Conservation (phyloP, 2,329 filamentous ascomycete species). For the Xylariaceae sp. region DNA sequence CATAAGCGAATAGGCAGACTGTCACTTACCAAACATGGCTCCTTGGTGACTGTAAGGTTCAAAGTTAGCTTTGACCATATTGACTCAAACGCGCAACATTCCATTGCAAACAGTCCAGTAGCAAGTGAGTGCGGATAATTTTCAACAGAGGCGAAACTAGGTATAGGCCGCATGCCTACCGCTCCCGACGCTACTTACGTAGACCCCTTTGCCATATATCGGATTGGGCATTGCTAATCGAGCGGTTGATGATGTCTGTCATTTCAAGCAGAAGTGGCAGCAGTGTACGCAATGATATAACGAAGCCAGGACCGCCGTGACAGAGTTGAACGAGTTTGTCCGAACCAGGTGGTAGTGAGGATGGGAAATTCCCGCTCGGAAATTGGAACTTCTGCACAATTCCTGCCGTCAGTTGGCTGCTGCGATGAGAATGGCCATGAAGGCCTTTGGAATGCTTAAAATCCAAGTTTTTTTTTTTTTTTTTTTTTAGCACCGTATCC, state of each 20-base stretch:
- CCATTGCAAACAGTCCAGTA: no score
- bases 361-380: conserved; percentile 62
- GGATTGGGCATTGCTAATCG: conserved; percentile 49
- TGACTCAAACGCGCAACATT: no score
- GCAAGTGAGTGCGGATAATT: no score
- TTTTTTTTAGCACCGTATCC: no score
- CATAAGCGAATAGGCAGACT: no score
- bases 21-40: conserved; percentile 49
- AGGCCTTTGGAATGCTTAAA: no score
- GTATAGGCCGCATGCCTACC: no score
- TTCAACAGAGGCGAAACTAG: no score
- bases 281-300: conserved; percentile 57
- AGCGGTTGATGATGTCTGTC: conserved; percentile 49
- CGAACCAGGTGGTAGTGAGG: conserved; percentile 40
- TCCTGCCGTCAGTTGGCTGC: no score
- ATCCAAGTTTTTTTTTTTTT: no score
- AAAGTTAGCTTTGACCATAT: no score
- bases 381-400: conserved; percentile 46
- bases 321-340: conserved; percentile 60
- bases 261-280: conserved; percentile 55
- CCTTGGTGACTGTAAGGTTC: conserved; percentile 48
- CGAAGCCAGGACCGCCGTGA: conserved; percentile 63
- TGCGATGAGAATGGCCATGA: no score
- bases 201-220: conserved; percentile 57
- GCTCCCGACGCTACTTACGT: conserved; percentile 1